Percentiles rank a stretch among this genome's conserved stretches.
These are phyloP conservation scores for Candida vaughaniae DNA, from an alignment of 805 yeast genomes.

Conservation along the genomic window DNA sequence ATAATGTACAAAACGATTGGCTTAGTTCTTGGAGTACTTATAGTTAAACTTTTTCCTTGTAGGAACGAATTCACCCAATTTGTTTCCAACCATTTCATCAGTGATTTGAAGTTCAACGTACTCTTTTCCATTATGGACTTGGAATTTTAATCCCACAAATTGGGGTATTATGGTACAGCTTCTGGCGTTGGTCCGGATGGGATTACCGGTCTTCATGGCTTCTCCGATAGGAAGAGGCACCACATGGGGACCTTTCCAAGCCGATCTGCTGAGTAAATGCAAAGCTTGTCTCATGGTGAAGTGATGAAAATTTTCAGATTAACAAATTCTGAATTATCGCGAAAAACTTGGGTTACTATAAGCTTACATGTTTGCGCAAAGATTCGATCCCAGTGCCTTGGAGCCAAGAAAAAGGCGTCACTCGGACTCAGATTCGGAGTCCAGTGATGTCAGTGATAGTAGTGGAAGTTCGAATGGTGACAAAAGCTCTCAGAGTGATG, in stretches of 20 bases:
- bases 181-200: constrained; percentile 95
- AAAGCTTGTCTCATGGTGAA: constrained; percentile 33
- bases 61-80: constrained; percentile 92
- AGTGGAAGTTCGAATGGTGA: constrained; percentile 1
- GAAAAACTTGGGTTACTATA: constrained; percentile 1
- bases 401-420: constrained; percentile 4
- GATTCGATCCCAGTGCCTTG: constrained; percentile 13
- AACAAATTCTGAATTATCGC: constrained; percentile 1
- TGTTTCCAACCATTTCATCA: constrained; percentile 96
- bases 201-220: constrained; percentile 75
- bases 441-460: no score
- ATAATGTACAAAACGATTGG: constrained; percentile 1
- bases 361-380: constrained; percentile 14
- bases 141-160: constrained; percentile 91
- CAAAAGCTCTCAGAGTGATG: background rate
- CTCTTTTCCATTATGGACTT: constrained; percentile 94
- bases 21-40: constrained; percentile 69
- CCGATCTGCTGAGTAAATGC: constrained; percentile 33
- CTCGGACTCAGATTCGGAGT: constrained; percentile 7
- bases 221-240: constrained; percentile 93
- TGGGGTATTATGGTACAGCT: constrained; percentile 93
- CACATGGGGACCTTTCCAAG: constrained; percentile 77
- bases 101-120: constrained; percentile 83
- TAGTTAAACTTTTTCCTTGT: constrained; percentile 87
- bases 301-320: constrained; percentile 9